A percentile compares a stretch with the other conserved stretches of the same genome.
phyloP scores from a whole-genome alignment of 1,284 basidiomycete genomes.

The Schizopora paradoxa region DNA sequence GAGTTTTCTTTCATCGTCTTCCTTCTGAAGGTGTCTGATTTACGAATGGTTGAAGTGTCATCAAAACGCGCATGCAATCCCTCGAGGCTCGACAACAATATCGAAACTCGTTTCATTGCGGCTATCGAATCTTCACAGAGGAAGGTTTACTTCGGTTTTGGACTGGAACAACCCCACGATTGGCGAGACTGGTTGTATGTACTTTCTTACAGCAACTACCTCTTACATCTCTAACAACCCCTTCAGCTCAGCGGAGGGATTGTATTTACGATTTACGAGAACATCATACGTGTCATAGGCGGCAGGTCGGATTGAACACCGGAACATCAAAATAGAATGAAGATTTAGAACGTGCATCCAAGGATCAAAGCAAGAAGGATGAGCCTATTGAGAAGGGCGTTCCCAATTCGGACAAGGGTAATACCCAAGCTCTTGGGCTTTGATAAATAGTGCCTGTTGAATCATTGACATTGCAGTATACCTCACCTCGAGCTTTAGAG shows the following conservation, averaged over 20 bases:
- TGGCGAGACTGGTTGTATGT: conserved; percentile 81
- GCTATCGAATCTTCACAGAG: conserved; percentile 85
- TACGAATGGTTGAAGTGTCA: conserved; percentile 52
- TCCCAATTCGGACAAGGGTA: too few relatives aligned
- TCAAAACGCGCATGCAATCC: conserved; percentile 98
- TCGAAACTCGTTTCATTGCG: conserved; percentile 91
- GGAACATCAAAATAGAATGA: too few relatives aligned
- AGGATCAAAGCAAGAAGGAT: too few relatives aligned
- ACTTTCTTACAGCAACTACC: not conserved
- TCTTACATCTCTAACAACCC: conserved; percentile 4
- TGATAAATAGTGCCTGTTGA: conserved; percentile 6
- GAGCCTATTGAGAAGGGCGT: too few relatives aligned
- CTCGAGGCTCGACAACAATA: conserved; percentile 81
- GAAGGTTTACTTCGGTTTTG: conserved; percentile 88
- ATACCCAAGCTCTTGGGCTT: conserved; percentile 5
- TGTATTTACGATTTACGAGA: conserved; percentile 91
- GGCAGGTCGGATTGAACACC: conserved; percentile 25
- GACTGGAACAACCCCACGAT: conserved; percentile 90
- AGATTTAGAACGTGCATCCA: too few relatives aligned
- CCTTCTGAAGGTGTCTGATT: not conserved
- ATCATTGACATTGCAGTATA: not conserved
- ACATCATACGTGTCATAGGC: conserved; percentile 52
- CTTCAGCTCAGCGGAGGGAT: conserved; percentile 86
- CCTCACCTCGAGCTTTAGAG: not conserved
- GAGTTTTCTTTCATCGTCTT: conserved; percentile 5